Conservation (phyloP, 345 rosid genomes). For the Gossypium thurberi region DNA sequence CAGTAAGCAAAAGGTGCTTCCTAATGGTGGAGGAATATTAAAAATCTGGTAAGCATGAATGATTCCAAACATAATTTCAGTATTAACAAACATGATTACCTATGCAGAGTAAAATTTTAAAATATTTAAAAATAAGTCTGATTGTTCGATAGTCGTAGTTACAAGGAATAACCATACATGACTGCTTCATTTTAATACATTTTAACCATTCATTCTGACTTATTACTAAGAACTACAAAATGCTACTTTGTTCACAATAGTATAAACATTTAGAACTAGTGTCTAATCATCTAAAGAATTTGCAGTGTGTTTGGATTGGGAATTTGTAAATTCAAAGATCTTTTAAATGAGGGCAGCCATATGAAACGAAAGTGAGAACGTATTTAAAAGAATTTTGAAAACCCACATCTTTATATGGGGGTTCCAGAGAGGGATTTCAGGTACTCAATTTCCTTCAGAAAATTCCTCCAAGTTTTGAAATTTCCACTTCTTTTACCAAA, state of each 20-base stretch:
- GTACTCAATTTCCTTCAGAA: no score
- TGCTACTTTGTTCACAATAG: neutral
- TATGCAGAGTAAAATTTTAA: neutral
- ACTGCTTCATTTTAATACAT: neutral
- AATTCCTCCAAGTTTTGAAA: no score
- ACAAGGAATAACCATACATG: neutral
- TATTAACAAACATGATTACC: neutral
- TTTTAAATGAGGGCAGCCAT: no score
- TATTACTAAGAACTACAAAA: neutral
- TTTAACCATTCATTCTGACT: neutral
- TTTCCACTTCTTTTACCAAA: no score
- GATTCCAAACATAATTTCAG: neutral
- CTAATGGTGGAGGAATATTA: neutral
- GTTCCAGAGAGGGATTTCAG: no score
- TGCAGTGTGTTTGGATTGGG: no score
- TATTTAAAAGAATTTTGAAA: no score
- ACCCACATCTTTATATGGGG: no score
- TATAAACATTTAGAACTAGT: neutral
- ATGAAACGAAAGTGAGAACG: no score
- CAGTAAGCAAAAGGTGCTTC: neutral
- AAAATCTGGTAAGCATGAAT: neutral
- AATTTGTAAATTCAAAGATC: no score
- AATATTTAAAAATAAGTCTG: neutral
- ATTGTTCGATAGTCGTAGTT: neutral
- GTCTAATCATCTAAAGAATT: neutral